phyloP scores from a whole-genome alignment of 2,329 filamentous ascomycete species.

The Talaromyces sp. region DNA sequence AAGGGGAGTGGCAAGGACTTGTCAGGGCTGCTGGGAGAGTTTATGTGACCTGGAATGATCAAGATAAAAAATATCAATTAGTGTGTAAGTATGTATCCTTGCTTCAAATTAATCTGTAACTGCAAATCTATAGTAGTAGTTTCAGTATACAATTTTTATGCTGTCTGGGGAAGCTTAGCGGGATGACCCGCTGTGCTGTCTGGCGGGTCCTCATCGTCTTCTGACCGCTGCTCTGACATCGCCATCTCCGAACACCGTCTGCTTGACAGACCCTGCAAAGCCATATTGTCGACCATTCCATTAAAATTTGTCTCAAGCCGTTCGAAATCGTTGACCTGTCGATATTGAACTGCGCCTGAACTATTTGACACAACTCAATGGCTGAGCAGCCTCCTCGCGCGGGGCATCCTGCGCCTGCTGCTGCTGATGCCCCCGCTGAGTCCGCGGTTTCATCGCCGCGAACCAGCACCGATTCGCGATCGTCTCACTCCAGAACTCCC shows the following conservation, averaged over 20 bases:
- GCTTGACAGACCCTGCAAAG: not conserved
- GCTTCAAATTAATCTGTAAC: no score
- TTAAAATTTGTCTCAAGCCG: not conserved
- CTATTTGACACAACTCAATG: constrained; percentile 18
- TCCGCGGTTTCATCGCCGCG: constrained; percentile 27
- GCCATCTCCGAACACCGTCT: not conserved
- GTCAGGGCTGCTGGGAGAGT: constrained; percentile 24
- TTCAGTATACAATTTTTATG: no score
- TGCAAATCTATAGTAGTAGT: no score
- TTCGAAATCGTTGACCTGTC: not conserved
- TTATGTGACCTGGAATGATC: constrained; percentile 12
- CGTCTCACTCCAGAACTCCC: constrained; percentile 23
- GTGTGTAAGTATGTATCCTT: no score
- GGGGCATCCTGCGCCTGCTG: constrained; percentile 12
- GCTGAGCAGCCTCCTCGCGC: constrained; percentile 26
- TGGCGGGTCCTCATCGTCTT: not conserved
- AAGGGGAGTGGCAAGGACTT: constrained; percentile 23
- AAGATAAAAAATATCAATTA: no score
- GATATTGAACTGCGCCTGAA: not conserved
- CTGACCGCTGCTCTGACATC: not conserved
- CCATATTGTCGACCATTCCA: not conserved
- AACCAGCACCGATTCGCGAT: constrained; percentile 31
- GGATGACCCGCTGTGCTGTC: not conserved
- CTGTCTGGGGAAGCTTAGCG: not conserved
- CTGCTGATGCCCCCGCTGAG: constrained; percentile 20